These are phyloP conservation scores for Tetragonia tetragonoides DNA, from an alignment of 148 eudicot species.

Conservation along the genomic window DNA sequence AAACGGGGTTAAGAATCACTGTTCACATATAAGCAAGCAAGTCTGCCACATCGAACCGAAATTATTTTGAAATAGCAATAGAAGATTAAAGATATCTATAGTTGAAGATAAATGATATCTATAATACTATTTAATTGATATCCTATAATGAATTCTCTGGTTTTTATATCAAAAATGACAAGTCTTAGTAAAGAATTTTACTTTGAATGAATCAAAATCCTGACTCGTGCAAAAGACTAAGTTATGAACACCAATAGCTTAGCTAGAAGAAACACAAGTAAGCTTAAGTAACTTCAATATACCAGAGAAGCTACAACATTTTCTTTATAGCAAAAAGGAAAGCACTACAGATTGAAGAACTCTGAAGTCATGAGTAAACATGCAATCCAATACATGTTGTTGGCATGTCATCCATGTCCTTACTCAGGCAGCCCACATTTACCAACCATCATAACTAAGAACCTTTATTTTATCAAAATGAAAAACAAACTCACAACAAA, in stretches of 20 bases:
- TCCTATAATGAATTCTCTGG: too few species aligned
- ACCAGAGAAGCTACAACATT: neutral
- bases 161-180: too few species aligned
- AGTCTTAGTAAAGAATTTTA: too few species aligned
- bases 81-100: too few species aligned
- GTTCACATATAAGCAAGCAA: neutral
- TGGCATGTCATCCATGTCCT: neutral
- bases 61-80: too few species aligned
- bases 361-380: neutral
- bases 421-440: neutral
- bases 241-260: neutral
- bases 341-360: neutral
- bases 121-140: too few species aligned
- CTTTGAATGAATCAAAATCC: too few species aligned
- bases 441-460: neutral
- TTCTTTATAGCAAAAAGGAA: neutral
- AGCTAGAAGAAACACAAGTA: neutral
- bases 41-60: neutral
- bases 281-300: neutral
- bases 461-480: neutral
- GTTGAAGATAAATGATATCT: too few species aligned
- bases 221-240: too few species aligned
- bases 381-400: neutral
- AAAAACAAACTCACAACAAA: neutral
- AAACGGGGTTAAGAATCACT: neutral